These are phyloP conservation scores for Chaetoscypha palmicola DNA, from an alignment of 2,329 filamentous ascomycete species.

Conservation along the genomic window DNA sequence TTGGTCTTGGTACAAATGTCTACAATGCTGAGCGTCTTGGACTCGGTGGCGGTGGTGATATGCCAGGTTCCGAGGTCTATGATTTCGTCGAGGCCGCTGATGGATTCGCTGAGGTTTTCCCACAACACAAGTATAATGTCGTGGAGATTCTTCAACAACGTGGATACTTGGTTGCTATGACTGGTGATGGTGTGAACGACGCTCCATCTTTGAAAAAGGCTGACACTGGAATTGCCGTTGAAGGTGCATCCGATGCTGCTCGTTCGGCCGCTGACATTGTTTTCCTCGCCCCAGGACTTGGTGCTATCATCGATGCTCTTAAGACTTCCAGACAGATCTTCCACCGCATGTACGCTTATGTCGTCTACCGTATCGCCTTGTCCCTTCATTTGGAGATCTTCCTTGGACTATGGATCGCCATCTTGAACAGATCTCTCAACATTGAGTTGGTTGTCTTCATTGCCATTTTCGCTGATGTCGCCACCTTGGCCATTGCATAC, in stretches of 20 bases:
- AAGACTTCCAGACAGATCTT: conserved; percentile 94
- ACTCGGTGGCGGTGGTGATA: conserved; percentile 82
- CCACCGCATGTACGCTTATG: conserved; percentile 94
- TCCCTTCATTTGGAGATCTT: conserved; percentile 89
- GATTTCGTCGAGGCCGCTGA: conserved; percentile 94
- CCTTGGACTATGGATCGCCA: conserved; percentile 85
- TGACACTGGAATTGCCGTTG: conserved; percentile 93
- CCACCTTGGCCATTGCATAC: conserved; percentile 86
- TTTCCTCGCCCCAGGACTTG: conserved; percentile 84
- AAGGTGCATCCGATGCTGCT: conserved; percentile 85
- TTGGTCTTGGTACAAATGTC: conserved; percentile 86
- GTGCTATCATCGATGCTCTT: conserved; percentile 85
- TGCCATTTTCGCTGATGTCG: conserved; percentile 89
- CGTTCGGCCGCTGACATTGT: conserved; percentile 90
- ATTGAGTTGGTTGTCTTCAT: conserved; percentile 88
- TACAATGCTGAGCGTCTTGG: conserved; percentile 91
- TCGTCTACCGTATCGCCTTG: conserved; percentile 89
- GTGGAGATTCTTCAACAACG: conserved; percentile 90
- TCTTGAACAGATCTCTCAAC: conserved; percentile 77
- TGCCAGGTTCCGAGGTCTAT: conserved; percentile 89
- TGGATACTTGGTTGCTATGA: conserved; percentile 93
- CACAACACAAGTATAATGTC: conserved; percentile 91
- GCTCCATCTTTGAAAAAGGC: conserved; percentile 89
- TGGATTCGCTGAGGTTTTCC: conserved; percentile 91
- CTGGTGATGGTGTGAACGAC: conserved; percentile 92